Base-by-base conservation (phyloP, 225 moss, liverwort and hornwort genomes). In the Rhytidiadelphus loreus region DNA sequence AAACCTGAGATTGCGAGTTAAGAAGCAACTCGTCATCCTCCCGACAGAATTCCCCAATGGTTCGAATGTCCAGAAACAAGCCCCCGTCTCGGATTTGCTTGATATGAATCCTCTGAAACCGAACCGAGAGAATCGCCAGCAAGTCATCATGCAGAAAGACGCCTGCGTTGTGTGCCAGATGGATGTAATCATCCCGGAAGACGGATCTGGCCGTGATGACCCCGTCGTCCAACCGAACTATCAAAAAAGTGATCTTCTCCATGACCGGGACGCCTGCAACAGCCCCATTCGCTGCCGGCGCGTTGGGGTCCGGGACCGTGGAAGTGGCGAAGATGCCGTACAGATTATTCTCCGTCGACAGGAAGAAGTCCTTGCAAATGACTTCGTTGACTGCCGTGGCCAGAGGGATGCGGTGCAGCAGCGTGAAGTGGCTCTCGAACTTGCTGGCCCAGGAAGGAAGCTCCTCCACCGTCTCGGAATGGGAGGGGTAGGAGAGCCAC, bases 311-410 rank as follows among this genome's bases (percentile, higher is more conserved):
- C 7, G 88, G 89, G 28, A 86, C 63, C 25, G 98, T 95, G 60
- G 96, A 94, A 8, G 96, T 95, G 37, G 95, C 96, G 83, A 97
- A 98, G 66, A 95, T 91, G 70, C 96, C 98, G 87, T 96, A 95
- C 80, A 92, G 80, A 80, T 96, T 95, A 22, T 96, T 96, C 58
- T 96, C 95, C 21, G 96, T 95, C n/a, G 95, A 90, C 23, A 98
- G 92, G 59, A 97, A 98, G 81, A 98, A 98, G 85, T 98, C 96
- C 87, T 96, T 98, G 91, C 95, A 98, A 37, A 98, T 93, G 13
- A 91, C 88, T 84, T 98, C 96, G 22, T 91, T 93, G 72, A 86
- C 46, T 2, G 91, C 93, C 8, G 91, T 90, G 50, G 96, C 95
- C 57, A 97, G 90, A 4, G 94, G 90, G 55, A 96, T 86, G 35